Evolutionary conservation across 1,139 yeast species (phyloP), one percentile per base, ranked within the genome.

Genomic region (Yamadazyma membranifaciens): DNA sequence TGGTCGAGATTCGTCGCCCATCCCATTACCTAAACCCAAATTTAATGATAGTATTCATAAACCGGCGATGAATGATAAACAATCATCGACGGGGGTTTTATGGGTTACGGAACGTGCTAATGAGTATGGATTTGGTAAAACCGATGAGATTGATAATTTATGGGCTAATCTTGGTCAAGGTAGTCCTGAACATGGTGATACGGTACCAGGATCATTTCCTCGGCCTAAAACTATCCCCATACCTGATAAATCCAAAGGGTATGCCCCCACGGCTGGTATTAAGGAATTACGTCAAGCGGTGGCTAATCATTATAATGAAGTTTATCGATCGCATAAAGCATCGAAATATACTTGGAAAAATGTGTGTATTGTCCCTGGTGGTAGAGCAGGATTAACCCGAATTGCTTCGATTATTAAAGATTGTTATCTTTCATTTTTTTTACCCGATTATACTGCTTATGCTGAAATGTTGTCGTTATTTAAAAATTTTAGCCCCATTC

Each of bases 121-220:
- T 34, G 84, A 77, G 45, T 75, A 79, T 55, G 87, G 87, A 0
- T 81, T 67, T 55, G 62, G 68, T 35, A 40, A 45, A 26, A 39
- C 45, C 14, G 65, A 67, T 6, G 68, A 68, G 42, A 67, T 67
- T 34, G 80, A 75, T 45, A 69, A 65, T 39, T 64, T 66, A 26
- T 81, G 86, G 86, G 79, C 83, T 35, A 81, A 81, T 57, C 65
- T 81, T 56, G 87, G 87, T 30, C 87, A 81, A 55, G 87, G 87
- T 38, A 83, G 83, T 41, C 86, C 87, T 2, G 86, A 81, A 54
- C 83, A 80, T 40, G 85, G 85, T 16, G 81, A 78, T 40, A 69
- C 74, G 3, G 63, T 81, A 42, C 80, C 81, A 1, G 85, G 85
- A 2, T 79, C 84, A 17, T 78, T 79, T 57, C 67, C 71, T 39